A percentile compares a stretch with the other conserved stretches of the same genome.
Conservation (phyloP, 257 asterid species). For the Lycium barbarum region DNA sequence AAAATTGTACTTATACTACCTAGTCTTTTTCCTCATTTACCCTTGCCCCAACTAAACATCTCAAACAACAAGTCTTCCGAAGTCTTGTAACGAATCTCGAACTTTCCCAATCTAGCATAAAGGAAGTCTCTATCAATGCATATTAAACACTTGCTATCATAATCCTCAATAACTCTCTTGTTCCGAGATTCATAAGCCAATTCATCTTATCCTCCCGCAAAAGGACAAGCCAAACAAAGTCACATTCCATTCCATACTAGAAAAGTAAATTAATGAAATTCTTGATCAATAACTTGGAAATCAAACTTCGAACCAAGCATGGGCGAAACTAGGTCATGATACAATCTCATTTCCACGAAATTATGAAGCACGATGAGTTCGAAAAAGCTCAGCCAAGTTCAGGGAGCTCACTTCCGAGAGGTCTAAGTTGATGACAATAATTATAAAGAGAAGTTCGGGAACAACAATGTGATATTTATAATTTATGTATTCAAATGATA, state of each 20-base stretch:
- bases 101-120: not conserved
- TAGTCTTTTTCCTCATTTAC: not conserved
- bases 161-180: not conserved
- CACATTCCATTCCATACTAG: not conserved
- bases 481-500: not conserved
- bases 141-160: not conserved
- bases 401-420: not conserved
- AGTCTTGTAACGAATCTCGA: not conserved
- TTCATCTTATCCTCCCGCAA: not conserved
- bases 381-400: not conserved
- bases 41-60: conserved; percentile 11
- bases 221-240: not conserved
- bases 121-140: conserved; percentile 1
- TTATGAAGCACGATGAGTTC: not conserved
- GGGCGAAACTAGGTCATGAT: not conserved
- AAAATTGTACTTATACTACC: not conserved
- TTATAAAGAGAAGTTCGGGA: not conserved
- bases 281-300: conserved; percentile 19
- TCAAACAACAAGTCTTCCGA: conserved; percentile 7
- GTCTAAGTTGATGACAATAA: not conserved
- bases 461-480: not conserved
- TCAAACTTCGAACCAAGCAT: not conserved
- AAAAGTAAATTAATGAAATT: conserved; percentile 1
- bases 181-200: not conserved
- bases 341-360: not conserved